phyloP scores from a whole-genome alignment of 2,329 filamentous ascomycete species.

The Stagonosporopsis chrysanthemi region DNA sequence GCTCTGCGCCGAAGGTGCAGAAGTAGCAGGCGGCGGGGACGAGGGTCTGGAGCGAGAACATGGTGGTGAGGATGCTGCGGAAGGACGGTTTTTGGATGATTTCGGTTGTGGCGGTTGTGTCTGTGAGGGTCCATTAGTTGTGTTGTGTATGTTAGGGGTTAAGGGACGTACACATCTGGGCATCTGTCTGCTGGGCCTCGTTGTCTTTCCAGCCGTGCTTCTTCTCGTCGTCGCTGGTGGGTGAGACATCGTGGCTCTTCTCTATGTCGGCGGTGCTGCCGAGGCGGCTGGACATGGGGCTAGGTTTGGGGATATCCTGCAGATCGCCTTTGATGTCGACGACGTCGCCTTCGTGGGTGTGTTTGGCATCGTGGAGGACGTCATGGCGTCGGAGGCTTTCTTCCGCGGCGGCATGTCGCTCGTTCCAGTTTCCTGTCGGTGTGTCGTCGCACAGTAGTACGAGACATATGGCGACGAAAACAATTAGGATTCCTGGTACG shows the following conservation, averaged over 20 bases:
- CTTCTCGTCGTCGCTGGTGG: conserved; percentile 31
- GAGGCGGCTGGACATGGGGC: conserved; percentile 5
- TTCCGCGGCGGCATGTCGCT: conserved; percentile 67
- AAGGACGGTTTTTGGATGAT: conserved; percentile 67
- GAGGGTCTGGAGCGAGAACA: conserved; percentile 66
- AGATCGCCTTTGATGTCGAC: conserved; percentile 13
- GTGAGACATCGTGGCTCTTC: not conserved
- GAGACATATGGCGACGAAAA: conserved; percentile 69
- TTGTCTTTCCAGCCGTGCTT: conserved; percentile 33
- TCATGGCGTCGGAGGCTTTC: conserved; percentile 55
- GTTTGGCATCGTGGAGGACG: not conserved
- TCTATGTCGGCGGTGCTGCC: conserved; percentile 13
- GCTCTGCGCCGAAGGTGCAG: conserved; percentile 66
- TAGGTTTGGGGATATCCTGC: conserved; percentile 6
- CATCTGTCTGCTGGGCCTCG: conserved; percentile 46
- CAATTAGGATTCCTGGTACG: conserved; percentile 78
- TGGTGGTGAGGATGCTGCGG: conserved; percentile 66
- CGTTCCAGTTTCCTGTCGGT: conserved; percentile 79
- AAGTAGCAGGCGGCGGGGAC: conserved; percentile 63
- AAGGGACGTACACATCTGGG: conserved; percentile 10
- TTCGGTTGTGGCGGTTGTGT: conserved; percentile 65
- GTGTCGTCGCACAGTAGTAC: conserved; percentile 79
- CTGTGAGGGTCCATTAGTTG: conserved; percentile 1
- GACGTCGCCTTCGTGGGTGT: conserved; percentile 5
- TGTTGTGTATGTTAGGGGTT: not conserved